phyloP scores from a whole-genome alignment of 208 protist genomes.

The Naegleria gruberi region DNA sequence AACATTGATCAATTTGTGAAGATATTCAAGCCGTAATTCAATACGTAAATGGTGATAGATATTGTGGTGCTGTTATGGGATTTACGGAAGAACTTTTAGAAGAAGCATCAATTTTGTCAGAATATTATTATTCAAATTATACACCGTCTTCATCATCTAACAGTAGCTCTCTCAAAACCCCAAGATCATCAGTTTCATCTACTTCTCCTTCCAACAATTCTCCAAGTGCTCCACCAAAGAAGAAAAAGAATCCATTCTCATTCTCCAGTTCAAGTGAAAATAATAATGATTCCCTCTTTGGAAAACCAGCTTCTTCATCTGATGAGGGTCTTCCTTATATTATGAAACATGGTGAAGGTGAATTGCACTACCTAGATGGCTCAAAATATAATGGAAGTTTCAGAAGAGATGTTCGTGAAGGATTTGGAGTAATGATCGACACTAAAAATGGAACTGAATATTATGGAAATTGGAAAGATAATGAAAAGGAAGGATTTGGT shows the following conservation, averaged over 20 bases:
- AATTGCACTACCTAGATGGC: neutral
- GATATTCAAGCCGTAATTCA: neutral
- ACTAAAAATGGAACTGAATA: neutral
- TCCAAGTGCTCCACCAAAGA: neutral
- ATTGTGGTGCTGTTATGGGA: neutral
- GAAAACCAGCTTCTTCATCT: neutral
- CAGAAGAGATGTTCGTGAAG: neutral
- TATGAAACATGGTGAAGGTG: neutral
- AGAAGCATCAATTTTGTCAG: neutral
- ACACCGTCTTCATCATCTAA: neutral
- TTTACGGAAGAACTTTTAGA: neutral
- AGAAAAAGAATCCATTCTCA: neutral
- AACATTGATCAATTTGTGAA: neutral
- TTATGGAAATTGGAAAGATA: constrained; percentile 14
- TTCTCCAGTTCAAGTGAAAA: neutral
- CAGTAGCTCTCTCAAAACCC: neutral
- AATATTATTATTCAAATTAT: neutral
- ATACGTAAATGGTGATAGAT: neutral
- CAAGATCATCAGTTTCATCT: neutral
- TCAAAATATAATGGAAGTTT: constrained; percentile 7
- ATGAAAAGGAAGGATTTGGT: constrained; percentile 9
- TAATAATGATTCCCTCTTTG: neutral
- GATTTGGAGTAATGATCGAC: neutral
- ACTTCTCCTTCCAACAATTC: neutral
- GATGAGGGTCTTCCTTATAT: neutral